Percentiles rank a stretch among this genome's conserved stretches.
These are phyloP conservation scores for Areca catechu DNA, from an alignment of 176 grass and related monocot genomes.

Conservation along the genomic window DNA sequence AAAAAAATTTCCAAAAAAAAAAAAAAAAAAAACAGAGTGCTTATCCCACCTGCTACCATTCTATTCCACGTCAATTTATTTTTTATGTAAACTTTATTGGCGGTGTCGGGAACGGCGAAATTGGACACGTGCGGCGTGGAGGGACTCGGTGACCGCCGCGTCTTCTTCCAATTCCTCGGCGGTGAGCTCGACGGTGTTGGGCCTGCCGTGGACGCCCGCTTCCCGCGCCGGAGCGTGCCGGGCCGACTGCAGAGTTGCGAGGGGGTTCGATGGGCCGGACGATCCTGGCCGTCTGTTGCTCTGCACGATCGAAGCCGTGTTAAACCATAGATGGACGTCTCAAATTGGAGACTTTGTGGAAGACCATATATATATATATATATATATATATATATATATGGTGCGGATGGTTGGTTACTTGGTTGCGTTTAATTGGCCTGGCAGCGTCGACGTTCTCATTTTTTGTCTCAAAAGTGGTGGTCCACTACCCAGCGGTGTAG, in stretches of 20 bases:
- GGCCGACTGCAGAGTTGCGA: conserved; percentile 18
- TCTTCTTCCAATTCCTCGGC: conserved; percentile 29
- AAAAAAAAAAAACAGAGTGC: no score
- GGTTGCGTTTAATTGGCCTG: no score
- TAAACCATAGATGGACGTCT: no score
- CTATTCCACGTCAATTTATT: conserved; percentile 4
- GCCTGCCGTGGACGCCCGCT: conserved; percentile 1
- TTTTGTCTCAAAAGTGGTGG: no score
- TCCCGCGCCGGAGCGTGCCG: conserved; percentile 18
- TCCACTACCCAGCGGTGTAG: no score
- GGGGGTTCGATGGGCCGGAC: conserved; percentile 16
- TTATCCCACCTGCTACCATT: not conserved
- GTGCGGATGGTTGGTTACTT: no score
- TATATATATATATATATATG: no score
- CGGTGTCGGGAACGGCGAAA: conserved; percentile 28
- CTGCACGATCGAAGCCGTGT: conserved; percentile 6
- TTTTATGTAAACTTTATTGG: conserved; percentile 24
- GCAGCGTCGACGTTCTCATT: no score
- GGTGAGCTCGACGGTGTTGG: not conserved
- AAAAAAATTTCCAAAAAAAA: no score
- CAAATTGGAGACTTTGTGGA: no score
- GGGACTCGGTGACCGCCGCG: conserved; percentile 18
- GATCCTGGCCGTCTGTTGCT: conserved; percentile 37
- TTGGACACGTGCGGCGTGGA: conserved; percentile 19
- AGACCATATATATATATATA: no score